Evolutionary conservation across 768 basidiomycete species (phyloP).

Genomic region (Auricularia cornea): DNA sequence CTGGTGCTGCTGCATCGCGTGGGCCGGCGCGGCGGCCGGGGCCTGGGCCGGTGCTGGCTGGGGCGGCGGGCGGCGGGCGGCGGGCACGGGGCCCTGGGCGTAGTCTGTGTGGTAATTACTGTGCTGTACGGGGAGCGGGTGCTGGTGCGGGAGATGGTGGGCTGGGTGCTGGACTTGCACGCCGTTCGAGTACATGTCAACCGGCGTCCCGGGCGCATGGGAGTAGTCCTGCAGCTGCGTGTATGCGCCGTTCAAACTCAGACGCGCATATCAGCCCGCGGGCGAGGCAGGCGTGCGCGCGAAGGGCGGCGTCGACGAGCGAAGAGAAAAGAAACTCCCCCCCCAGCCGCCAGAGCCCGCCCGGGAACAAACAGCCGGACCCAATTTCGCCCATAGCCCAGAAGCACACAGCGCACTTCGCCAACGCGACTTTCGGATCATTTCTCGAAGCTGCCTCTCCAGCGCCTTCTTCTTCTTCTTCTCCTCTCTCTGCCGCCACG

Average conservation of each 20-base stretch:
- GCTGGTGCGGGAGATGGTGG: constrained; percentile 28
- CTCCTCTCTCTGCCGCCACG: not conserved
- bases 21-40: not conserved
- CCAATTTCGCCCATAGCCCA: not conserved
- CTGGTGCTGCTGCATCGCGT: not conserved
- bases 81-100: not conserved
- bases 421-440: not conserved
- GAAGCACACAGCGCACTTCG: not conserved
- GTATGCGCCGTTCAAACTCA: too few species aligned
- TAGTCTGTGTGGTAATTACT: constrained; percentile 7
- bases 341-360: not conserved
- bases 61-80: too few species aligned
- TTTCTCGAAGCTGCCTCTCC: not conserved
- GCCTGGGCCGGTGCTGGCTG: too few species aligned
- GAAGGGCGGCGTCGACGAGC: not conserved
- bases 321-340: not conserved
- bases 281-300: not conserved
- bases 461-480: too few species aligned
- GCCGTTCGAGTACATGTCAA: constrained; percentile 50
- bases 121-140: constrained; percentile 3
- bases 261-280: not conserved
- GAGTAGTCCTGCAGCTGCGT: not conserved
- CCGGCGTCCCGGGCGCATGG: constrained; percentile 42
- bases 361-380: not conserved
- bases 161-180: constrained; percentile 36